Evolutionary conservation across 140 eudicot genomes (phyloP).

Genomic region (Erigeron philadelphicus): DNA sequence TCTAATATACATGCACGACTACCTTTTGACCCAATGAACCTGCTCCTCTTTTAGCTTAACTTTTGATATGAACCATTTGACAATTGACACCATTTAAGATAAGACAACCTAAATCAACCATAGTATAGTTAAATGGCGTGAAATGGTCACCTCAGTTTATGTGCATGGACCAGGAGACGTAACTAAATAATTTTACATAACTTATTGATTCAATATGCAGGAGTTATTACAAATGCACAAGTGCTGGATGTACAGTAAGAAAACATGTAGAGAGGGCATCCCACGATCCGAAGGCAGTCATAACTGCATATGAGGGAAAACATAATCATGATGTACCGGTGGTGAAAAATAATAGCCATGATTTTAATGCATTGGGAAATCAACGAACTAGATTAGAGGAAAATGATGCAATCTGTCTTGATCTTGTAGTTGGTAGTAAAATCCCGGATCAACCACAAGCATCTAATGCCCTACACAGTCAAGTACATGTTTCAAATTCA

Average conservation of each 20-base stretch:
- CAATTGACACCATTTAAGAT: background rate
- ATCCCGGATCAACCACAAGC: constrained; percentile 33
- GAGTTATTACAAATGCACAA: constrained; percentile 98
- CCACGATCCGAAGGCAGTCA: constrained; percentile 97
- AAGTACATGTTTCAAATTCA: constrained; percentile 37
- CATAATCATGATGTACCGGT: constrained; percentile 93
- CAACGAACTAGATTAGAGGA: constrained; percentile 51
- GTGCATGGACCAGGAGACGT: background rate
- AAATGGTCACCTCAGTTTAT: background rate
- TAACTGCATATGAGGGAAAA: constrained; percentile 93
- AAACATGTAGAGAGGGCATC: constrained; percentile 98
- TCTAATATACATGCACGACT: background rate
- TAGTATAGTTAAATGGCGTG: background rate
- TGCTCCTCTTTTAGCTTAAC: background rate
- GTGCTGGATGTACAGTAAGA: constrained; percentile 88
- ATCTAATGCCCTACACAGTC: constrained; percentile 26
- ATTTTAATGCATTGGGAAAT: constrained; percentile 30
- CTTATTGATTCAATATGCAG: constrained; percentile 35
- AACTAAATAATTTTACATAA: constrained; percentile 9
- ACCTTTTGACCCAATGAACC: background rate
- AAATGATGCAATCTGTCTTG: constrained; percentile 57
- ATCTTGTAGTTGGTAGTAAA: constrained; percentile 77
- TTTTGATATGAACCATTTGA: background rate
- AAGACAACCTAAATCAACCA: background rate
- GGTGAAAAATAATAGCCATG: constrained; percentile 57